phyloP scores from a whole-genome alignment of 1,284 basidiomycete genomes.

The Sanghuangporus sanghuang region DNA sequence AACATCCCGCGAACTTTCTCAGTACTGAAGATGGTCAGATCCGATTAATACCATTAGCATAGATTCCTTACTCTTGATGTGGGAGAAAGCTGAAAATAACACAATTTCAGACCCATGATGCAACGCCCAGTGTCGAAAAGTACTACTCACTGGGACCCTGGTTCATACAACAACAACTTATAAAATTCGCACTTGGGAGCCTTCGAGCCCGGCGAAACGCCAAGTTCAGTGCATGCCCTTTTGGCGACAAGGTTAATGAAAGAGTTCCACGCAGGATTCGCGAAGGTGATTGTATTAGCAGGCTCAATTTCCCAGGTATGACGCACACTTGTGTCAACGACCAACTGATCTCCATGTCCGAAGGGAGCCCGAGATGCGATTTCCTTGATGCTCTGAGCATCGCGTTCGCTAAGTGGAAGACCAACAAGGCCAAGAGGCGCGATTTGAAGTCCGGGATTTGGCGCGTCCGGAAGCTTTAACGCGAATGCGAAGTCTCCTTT shows the following conservation, averaged over 20 bases:
- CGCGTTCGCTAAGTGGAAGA: conserved; percentile 33
- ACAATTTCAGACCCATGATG: neutral
- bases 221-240: conserved; percentile 31
- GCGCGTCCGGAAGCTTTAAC: conserved; percentile 23
- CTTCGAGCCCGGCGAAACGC: conserved; percentile 24
- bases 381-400: conserved; percentile 32
- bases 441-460: conserved; percentile 25
- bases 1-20: conserved; percentile 40
- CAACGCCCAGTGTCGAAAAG: neutral
- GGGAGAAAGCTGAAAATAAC: conserved; percentile 21
- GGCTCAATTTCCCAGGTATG: conserved; percentile 36
- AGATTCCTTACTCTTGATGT: conserved; percentile 27
- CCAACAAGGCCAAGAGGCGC: conserved; percentile 27
- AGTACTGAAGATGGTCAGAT: conserved; percentile 26
- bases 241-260: conserved; percentile 25
- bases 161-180: conserved; percentile 41
- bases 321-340: conserved; percentile 34
- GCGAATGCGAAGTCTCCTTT: conserved; percentile 18
- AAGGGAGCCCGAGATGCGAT: conserved; percentile 33
- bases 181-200: conserved; percentile 35
- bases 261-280: conserved; percentile 31
- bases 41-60: neutral
- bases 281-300: conserved; percentile 23
- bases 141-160: conserved; percentile 37
- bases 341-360: conserved; percentile 31